Base-by-base conservation (phyloP, 192 early-diverging fungal genomes). In the Umbelopsis vinacea region DNA sequence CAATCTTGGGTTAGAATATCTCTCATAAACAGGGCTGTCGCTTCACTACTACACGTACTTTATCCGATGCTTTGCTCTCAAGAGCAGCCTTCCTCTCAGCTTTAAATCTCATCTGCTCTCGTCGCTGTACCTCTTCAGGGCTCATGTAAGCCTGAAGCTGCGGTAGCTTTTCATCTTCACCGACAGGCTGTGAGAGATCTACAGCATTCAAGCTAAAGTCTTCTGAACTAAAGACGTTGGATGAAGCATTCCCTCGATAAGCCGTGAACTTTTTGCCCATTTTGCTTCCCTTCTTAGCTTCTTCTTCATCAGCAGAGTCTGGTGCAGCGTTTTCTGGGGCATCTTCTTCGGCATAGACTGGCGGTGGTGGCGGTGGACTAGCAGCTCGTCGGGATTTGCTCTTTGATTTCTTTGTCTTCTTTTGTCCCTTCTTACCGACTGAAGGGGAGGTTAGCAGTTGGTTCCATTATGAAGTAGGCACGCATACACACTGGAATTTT, bases 301-400 rank as follows among this genome's bases (percentile, higher is more conserved):
- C 23, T 6, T 85, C 86, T 11, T 89, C 87, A 50, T 79, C 78
- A 35, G 68, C 84, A 24, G 85, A 85, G 15, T 81, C 21, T 21
- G 57, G 57, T 3, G 74, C 81, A 7, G 85, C 87, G 72, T 86
- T 82, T 55, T 89, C 87, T 0, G 87, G 87, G 81, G 87, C 87
- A 33, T 89, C 87, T 60, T 86, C 87, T 54, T 84, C 79, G 15
- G 87, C 86, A 69, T 85, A 87, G 26, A 84, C 79, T 6, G 84
- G 63, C 0, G 83, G 76, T 10, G 84, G 63, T 0, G 83, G 76
- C 17, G 82, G 78, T 11, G 76, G 67, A 33, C 52, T 46, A 46
- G 74, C 66, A 1, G 72, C 69, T 0, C 67, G 63, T 50, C 40
- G 12, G 7, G 46, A 7, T 46, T 71, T 79, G 52, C 76, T 79